Base-by-base conservation (phyloP, 2,329 filamentous ascomycete genomes). In the Gnomoniopsis sp. region DNA sequence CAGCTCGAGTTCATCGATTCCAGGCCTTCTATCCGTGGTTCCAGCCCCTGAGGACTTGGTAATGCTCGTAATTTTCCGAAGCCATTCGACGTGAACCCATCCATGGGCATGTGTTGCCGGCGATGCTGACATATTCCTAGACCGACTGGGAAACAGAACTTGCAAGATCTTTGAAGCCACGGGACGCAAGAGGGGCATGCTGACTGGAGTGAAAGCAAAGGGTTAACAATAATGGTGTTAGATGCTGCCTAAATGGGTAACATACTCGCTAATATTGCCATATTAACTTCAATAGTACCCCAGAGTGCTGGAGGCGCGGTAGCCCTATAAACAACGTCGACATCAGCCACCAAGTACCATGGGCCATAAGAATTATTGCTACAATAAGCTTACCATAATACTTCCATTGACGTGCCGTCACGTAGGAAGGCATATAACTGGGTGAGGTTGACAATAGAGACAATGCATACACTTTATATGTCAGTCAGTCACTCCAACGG, bases 241-340 rank as follows among this genome's bases (percentile, higher is more conserved):
- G 1, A 11, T n/a, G n/a, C 10, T 21, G 6, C 6, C 30, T 2
- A 11, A 34, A 8, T 10, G 41, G 26, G 26, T 30, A 8, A 30
- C 53, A 38, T 43, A 55, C 53, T 41, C 22, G 53, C 53, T 7
- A 55, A 34, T 8, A 55, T 41, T 6, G 53, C 46, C 44, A 55
- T 55, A 21, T 55, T 55, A n/a, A 55, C 49, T 21, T 55, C 53
- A 4, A 55, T 55, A 7, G 49, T 44, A 2, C 53, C 53, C 53
- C 53, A 55, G 1, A 55, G 44, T 8, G 53, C 53, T 10, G 53
- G 53, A 49, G 53, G 53, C 1, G 53, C 53, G 1, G 53, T 55
- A n/a, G 48, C 33, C 44, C 53, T 55, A 23, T 2, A 19, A 11
- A 17, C 14, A 49, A 15, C 2, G 30, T 19, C 22, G 4, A 6